phyloP scores from a whole-genome alignment of 2,329 filamentous ascomycete genomes.

The Cordyceps fumosorosea region DNA sequence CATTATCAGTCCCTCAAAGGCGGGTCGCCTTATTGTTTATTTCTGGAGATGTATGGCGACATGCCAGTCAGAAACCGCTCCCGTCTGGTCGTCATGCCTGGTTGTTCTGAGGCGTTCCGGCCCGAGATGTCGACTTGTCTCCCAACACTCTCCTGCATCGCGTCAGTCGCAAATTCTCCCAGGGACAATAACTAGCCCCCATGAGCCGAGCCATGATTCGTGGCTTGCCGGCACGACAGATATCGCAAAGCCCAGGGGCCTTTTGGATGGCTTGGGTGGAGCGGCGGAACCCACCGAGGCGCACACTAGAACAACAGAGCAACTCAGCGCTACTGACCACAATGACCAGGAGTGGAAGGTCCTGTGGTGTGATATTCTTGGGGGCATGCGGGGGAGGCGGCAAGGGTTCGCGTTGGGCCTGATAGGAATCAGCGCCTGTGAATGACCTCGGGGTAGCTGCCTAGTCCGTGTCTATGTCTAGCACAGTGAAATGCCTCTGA shows the following conservation, averaged over 20 bases:
- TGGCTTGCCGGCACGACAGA: neutral
- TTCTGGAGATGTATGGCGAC: slow-evolving; percentile 9
- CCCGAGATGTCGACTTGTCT: too few relatives aligned
- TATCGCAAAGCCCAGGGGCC: neutral
- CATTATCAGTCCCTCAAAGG: neutral
- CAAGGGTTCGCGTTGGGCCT: neutral
- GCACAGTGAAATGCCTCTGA: neutral
- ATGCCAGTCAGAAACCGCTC: neutral
- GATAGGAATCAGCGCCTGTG: neutral
- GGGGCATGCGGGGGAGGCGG: slow-evolving; percentile 10
- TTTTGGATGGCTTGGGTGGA: neutral
- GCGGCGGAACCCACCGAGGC: slow-evolving; percentile 1
- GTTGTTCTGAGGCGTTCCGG: neutral
- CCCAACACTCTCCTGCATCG: too few relatives aligned
- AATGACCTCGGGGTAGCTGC: neutral
- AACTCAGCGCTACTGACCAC: slow-evolving; percentile 4
- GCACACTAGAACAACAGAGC: neutral
- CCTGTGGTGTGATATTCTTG: neutral
- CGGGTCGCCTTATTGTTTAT: slow-evolving; percentile 5
- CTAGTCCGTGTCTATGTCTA: neutral
- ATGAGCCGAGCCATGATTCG: neutral
- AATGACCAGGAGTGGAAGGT: neutral
- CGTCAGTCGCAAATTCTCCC: neutral
- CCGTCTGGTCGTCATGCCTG: neutral
- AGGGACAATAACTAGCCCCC: neutral